Percentiles rank a stretch among this genome's conserved stretches.
Evolutionary conservation across 2,329 filamentous ascomycete genomes (phyloP).

Genomic region (Penicillium janthinellum): DNA sequence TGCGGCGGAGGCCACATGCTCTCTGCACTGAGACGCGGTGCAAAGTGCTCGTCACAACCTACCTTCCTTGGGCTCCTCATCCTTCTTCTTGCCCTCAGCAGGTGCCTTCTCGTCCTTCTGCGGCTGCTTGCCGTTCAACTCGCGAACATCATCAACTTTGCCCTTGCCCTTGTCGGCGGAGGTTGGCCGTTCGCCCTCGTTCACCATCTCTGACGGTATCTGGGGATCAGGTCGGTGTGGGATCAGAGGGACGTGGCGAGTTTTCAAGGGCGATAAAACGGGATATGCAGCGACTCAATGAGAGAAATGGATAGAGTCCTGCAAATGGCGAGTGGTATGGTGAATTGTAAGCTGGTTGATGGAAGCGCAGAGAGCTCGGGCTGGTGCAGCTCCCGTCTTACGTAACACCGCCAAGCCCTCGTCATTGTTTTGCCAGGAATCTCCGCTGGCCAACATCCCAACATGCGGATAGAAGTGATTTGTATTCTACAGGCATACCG

Average conservation of each 20-base stretch:
- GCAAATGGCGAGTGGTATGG: slow-evolving; percentile 23
- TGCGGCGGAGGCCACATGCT: slow-evolving; percentile 15
- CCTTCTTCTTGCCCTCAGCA: slow-evolving; percentile 72
- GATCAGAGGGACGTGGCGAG: slow-evolving; percentile 12
- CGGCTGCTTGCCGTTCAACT: slow-evolving; percentile 56
- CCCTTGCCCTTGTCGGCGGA: slow-evolving; percentile 93
- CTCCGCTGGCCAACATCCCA: not conserved
- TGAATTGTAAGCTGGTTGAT: slow-evolving; percentile 32
- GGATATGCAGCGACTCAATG: slow-evolving; percentile 13
- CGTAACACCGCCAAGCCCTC: slow-evolving; percentile 26
- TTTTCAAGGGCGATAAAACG: slow-evolving; percentile 4
- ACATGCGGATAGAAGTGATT: not conserved
- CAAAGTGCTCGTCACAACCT: slow-evolving; percentile 30
- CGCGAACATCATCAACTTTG: slow-evolving; percentile 74
- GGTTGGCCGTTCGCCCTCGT: slow-evolving; percentile 85
- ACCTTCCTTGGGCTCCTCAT: slow-evolving; percentile 67
- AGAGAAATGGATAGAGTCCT: slow-evolving; percentile 19
- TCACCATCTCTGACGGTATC: slow-evolving; percentile 69
- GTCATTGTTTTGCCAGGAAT: slow-evolving; percentile 24
- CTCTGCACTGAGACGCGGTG: slow-evolving; percentile 4
- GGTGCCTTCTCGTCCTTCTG: slow-evolving; percentile 70
- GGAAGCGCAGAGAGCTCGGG: slow-evolving; percentile 28
- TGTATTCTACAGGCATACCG: not conserved
- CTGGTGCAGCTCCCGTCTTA: slow-evolving; percentile 31
- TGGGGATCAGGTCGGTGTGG: slow-evolving; percentile 31